Conservation (phyloP, 306 rosid genomes). For the Rosa multiflora region DNA sequence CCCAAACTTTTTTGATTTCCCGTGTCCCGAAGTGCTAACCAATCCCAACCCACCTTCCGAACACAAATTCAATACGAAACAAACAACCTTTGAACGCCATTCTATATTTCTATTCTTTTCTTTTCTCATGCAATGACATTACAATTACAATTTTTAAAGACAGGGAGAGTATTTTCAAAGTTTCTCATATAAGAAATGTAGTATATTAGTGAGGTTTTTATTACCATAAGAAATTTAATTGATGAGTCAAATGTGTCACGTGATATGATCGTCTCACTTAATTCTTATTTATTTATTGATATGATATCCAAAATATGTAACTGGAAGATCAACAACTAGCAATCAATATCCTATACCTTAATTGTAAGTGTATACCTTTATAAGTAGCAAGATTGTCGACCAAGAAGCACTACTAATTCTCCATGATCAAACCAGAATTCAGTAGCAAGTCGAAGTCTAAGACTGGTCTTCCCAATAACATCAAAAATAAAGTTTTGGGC, state of each 20-base stretch:
- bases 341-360: neutral
- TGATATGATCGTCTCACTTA: neutral
- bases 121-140: too few relatives aligned
- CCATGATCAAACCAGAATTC: neutral
- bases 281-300: neutral
- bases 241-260: neutral
- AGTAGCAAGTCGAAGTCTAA: neutral
- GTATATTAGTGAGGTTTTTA: neutral
- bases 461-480: neutral
- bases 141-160: too few relatives aligned
- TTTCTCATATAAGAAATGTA: neutral
- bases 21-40: neutral
- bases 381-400: neutral
- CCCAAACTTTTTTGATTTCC: conserved; percentile 1
- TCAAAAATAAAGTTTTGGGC: too few relatives aligned
- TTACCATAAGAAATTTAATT: neutral
- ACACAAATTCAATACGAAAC: conserved; percentile 24
- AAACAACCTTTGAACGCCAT: conserved; percentile 26
- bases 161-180: neutral
- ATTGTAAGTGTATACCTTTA: neutral
- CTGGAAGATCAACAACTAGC: too few relatives aligned
- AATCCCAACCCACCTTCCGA: neutral
- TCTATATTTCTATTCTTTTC: neutral
- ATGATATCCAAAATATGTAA: neutral
- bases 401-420: neutral